Evolutionary conservation across 2,329 filamentous ascomycete genomes (phyloP), one percentile per base, ranked within the genome.

Genomic region (Arthroderma uncinatum): DNA sequence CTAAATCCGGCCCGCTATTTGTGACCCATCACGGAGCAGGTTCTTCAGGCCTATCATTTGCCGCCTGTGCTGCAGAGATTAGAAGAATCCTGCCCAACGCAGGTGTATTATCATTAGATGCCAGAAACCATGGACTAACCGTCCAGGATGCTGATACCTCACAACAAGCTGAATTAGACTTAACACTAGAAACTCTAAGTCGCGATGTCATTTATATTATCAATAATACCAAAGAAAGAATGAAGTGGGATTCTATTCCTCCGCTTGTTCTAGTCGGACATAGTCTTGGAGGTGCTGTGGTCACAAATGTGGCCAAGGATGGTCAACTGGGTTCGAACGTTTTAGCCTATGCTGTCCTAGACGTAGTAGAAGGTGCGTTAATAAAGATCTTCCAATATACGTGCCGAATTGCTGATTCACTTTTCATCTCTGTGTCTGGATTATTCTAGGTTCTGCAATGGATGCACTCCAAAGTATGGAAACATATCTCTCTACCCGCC

Each of bases 381-480:
- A 23, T 30, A 52, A 5, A 52, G 3, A 47, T 36, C n/a, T 39
- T 33, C 28, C 19, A 19, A 40, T n/a, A 36, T 23, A 53, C 16
- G 47, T 19, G 10, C 28, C 8, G 36, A 4, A 23, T 30, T 4
- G 19, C 55, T 60, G 25, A 56, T 55, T 5, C 37, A 19, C 8
- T 37, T 40, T 21, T 39, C 16, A 21, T 9, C 7, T 47, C 1
- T 16, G 14, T 47, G 40, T 9, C 10, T 16, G 4, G 12, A 21
- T 3, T 19, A 6, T 1, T 39, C 4, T 44, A 75, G 81, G 93
- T 9, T 95, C 89, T 0, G 93, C 93, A 34, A 92, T 98, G 71
- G 93, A 97, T 69, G 92, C 93, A 2, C 78, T 98, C 55, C 84
- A 90, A 70, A 91, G 87, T 71, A 98, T 98, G 93, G 86, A 93